Conservation (phyloP, 176 grass and related monocot species). For the maize (Zea mays) region DNA sequence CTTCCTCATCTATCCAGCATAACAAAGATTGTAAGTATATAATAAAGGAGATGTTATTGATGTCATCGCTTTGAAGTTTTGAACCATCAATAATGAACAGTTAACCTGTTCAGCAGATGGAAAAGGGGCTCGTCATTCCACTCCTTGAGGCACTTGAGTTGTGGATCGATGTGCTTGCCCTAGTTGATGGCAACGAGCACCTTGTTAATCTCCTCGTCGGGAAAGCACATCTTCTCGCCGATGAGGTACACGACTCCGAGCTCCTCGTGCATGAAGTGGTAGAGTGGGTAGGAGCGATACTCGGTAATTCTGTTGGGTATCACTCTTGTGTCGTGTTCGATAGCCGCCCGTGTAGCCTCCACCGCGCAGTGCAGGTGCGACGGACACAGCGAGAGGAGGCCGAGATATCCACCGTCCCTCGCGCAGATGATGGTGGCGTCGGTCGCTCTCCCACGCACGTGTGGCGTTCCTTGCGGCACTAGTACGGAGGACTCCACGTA, state of each 20-base stretch:
- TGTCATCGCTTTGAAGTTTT: background rate
- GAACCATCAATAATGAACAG: background rate
- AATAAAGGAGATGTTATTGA: no score
- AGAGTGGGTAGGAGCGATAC: conserved; percentile 55
- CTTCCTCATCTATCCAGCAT: no score
- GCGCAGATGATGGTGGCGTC: no score
- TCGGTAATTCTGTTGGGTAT: conserved; percentile 48
- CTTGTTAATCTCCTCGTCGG: conserved; percentile 45
- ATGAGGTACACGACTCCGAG: conserved; percentile 34
- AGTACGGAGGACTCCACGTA: no score
- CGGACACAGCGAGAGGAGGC: no score
- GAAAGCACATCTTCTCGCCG: conserved; percentile 38
- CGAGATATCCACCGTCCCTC: no score
- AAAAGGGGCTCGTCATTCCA: conserved; percentile 44
- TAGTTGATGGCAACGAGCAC: conserved; percentile 38
- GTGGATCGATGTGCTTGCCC: conserved; percentile 41
- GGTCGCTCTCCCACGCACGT: no score
- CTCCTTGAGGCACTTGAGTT: conserved; percentile 48
- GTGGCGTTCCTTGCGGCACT: no score
- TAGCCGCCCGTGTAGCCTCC: conserved; percentile 35
- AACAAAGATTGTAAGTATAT: no score
- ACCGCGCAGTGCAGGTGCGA: conserved; percentile 50
- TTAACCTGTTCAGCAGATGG: conserved; percentile 26
- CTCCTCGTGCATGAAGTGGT: conserved; percentile 60
- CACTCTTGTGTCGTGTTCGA: conserved; percentile 47